Evolutionary conservation across 148 eudicot species (phyloP), one percentile per base, ranked within the genome.

Genomic region (Camellia lanceoleosa): DNA sequence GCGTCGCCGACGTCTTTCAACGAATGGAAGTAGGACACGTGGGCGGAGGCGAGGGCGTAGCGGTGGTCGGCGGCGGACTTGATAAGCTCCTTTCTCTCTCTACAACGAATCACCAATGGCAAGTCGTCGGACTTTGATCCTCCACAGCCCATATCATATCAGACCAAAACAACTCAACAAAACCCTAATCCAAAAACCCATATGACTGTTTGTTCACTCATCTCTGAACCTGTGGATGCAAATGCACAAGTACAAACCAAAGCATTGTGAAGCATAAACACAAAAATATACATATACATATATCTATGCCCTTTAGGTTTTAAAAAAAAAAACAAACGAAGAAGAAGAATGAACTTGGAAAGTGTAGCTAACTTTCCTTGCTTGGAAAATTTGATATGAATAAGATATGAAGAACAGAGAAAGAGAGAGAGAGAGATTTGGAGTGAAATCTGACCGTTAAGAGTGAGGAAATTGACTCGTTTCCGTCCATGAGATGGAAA

Each of bases 11-110:
- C 90, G 30, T 84, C 86, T 7, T 74, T 80, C 75, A 96, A 86
- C 1, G 92, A 90, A 5, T 66, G 83, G 79, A 96, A 92, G 76
- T 96, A 96, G 6, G 92, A 84, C 9, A 93, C 46, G 82, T 96
- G 99, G 6, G 99, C 92, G 42, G 93, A 81, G 78, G 99, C 97
- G 58, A 96, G 87, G 7, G 91, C 88, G 70, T 89, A 96, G 13
- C 99, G 93, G 85, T 93, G 90, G 75, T 92, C 87, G 46, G 89
- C 89, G 59, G 98, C 98, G 58, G 97, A 88, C 71, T 81, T 88
- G 19, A 96, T 82, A 41, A 93, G 81, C 7, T 84, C 82, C 55
- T 88, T 89, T 71, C 99, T 82, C 77, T 93, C 87, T 51, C 86
- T 88, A 75, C 97, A 92, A 4, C 91, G 87, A 2, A 83, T 80